Percentiles rank a stretch among this genome's conserved stretches.
Evolutionary conservation across 2,329 filamentous ascomycete genomes (phyloP).

Genomic region (Ploettnerulaceae sp.): DNA sequence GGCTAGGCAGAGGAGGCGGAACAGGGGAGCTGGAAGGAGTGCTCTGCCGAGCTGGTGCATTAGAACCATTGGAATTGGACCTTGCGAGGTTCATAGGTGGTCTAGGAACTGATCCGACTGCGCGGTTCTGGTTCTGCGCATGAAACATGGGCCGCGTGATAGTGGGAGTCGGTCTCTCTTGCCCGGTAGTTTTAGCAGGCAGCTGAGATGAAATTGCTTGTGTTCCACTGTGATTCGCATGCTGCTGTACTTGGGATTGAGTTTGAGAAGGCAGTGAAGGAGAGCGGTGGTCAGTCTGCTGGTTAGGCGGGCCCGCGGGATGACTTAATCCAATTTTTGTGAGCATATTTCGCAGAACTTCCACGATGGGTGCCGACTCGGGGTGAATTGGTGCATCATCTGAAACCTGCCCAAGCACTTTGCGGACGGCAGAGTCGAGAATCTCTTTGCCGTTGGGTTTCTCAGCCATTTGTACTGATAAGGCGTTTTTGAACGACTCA

Average conservation of each 20-base stretch:
- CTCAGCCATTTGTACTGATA: slow-evolving; percentile 20
- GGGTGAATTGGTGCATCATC: slow-evolving; percentile 24
- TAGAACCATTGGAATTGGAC: slow-evolving; percentile 21
- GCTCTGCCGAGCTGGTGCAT: slow-evolving; percentile 19
- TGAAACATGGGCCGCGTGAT: slow-evolving; percentile 30
- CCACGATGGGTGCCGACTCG: slow-evolving; percentile 23
- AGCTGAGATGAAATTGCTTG: slow-evolving; percentile 15
- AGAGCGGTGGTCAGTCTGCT: slow-evolving; percentile 13
- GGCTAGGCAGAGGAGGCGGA: background rate
- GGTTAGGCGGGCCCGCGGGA: slow-evolving; percentile 4
- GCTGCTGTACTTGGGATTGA: slow-evolving; percentile 1
- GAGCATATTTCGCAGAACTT: slow-evolving; percentile 26
- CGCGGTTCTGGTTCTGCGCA: slow-evolving; percentile 24
- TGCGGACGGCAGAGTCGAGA: slow-evolving; percentile 31
- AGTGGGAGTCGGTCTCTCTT: slow-evolving; percentile 18
- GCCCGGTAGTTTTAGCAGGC: slow-evolving; percentile 16
- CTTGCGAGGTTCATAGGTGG: slow-evolving; percentile 19
- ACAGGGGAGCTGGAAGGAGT: slow-evolving; percentile 16
- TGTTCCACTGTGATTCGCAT: slow-evolving; percentile 20
- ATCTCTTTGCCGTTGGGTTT: slow-evolving; percentile 27
- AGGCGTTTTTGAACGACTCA: slow-evolving; percentile 26
- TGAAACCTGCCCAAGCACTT: slow-evolving; percentile 28
- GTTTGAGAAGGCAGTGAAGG: slow-evolving; percentile 15
- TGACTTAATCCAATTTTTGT: slow-evolving; percentile 14
- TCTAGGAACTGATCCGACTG: slow-evolving; percentile 24